A percentile compares a stretch with the other conserved stretches of the same genome.
phyloP scores from a whole-genome alignment of 2,329 filamentous ascomycete species.

The Ophiosphaerella narmari region DNA sequence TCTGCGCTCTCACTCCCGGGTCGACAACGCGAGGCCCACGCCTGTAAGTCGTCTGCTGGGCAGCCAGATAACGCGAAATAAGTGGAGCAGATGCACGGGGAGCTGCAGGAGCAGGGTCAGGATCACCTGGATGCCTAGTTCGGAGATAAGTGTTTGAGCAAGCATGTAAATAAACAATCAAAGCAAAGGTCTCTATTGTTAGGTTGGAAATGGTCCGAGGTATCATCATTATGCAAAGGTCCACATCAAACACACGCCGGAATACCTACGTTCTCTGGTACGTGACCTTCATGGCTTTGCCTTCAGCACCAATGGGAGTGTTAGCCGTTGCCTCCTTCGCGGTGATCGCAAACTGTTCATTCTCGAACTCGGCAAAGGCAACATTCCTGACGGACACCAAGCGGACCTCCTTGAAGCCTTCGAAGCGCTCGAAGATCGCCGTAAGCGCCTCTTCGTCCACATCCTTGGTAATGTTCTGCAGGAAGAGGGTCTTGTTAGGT shows the following conservation, averaged over 20 bases:
- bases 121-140: neutral
- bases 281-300: constrained; percentile 87
- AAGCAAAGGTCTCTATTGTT: constrained; percentile 1
- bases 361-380: constrained; percentile 96
- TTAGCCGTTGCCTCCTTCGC: constrained; percentile 93
- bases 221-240: constrained; percentile 32
- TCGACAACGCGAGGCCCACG: too few species aligned
- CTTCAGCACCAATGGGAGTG: constrained; percentile 75
- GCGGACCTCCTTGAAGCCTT: constrained; percentile 92
- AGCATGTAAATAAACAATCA: constrained; percentile 7
- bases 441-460: constrained; percentile 81
- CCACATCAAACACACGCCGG: constrained; percentile 17
- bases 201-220: constrained; percentile 11
- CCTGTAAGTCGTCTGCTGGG: too few species aligned
- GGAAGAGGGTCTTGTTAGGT: constrained; percentile 94
- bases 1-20: too few species aligned
- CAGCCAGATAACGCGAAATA: neutral
- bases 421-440: constrained; percentile 83
- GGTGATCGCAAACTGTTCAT: constrained; percentile 83
- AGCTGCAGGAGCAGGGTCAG: neutral
- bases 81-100: neutral
- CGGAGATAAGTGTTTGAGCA: constrained; percentile 13
- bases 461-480: constrained; percentile 88
- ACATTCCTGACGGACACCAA: constrained; percentile 87
- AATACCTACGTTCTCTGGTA: constrained; percentile 80